Conservation (phyloP, 305 asterid species). For the Ilex paraguariensis region DNA sequence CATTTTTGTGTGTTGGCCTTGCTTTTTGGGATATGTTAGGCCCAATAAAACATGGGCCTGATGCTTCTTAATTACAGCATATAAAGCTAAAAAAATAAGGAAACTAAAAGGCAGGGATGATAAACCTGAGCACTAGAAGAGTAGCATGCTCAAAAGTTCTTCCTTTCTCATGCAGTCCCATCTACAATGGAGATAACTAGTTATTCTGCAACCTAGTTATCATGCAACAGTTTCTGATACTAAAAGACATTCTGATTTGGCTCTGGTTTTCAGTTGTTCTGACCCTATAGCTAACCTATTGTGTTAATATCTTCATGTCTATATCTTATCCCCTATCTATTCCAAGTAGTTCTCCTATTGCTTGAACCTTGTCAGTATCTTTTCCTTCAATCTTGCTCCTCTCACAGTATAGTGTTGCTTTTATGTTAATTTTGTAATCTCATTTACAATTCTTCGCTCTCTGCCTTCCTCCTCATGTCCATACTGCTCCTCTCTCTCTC, state of each 20-base stretch:
- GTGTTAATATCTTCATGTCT: background rate
- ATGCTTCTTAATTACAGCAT: background rate
- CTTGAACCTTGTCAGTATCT: too few species aligned
- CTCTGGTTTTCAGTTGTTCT: background rate
- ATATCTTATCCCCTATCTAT: background rate
- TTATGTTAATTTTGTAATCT: too few species aligned
- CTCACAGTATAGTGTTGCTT: too few species aligned
- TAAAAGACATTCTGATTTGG: background rate
- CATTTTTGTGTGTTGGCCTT: background rate
- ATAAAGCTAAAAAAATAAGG: background rate
- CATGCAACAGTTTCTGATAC: background rate
- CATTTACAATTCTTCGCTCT: too few species aligned
- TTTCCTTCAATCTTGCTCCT: too few species aligned
- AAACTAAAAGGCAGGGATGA: background rate
- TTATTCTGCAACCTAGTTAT: background rate
- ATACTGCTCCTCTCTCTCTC: too few species aligned
- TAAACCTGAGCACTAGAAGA: background rate
- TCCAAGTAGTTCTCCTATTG: background rate
- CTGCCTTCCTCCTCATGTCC: too few species aligned
- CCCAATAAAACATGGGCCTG: too few species aligned
- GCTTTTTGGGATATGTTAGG: background rate
- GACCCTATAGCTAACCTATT: background rate
- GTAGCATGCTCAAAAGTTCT: background rate
- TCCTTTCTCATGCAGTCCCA: background rate
- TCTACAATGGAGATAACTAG: background rate